Base-by-base conservation (phyloP, 805 yeast genomes). In the Lachancea fermentati region DNA sequence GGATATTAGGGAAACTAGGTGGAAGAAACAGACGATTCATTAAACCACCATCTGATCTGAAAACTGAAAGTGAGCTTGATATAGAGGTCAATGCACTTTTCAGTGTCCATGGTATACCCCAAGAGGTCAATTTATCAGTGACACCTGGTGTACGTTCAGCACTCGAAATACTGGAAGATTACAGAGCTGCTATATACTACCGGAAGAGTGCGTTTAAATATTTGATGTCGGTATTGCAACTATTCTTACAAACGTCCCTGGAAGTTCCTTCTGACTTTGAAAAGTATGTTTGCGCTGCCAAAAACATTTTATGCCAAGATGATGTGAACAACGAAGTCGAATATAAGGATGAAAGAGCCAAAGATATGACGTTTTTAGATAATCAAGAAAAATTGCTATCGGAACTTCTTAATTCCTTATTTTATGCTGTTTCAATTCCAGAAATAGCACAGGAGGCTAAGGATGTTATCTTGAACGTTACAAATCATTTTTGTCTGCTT, bases 1-100 rank as follows among this genome's bases (percentile, higher is more conserved):
- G 97, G 46, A 87, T 93, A 29, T 67, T 93, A 37, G 98, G 99
- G 37, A 93, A 94, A 58, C 68, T 93, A 13, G 99, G 99, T 29
- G 99, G 99, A 2, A 76, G 98, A 56, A 93, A 93, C 54, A 79
- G 96, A 51, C 79, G 82, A 38, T 86, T 87, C 57, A 72, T 93
- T 52, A 78, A 78, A 42, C 83, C 94, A 2, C 87, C 89, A 30
- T 66, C 75, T 32, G 81, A 84, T 42, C 66, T 93, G 49, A 67
- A 71, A 34, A 63, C 76, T 1, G 73, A 72, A 44, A 68, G 75
- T 1, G 62, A 57, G 32, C 54, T 76, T n/a, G 81, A 81, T 42
- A 86, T 83, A 51, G 85, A 85, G 45, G 67, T 85, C 6, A 69
- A 76, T 13, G 88, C 91, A 0, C 59, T 77, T 37, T 77, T 91